A percentile compares a stretch with the other conserved stretches of the same genome.
phyloP scores from a whole-genome alignment of 352 stramenopile genomes.

The Globisporangium takayamanum region DNA sequence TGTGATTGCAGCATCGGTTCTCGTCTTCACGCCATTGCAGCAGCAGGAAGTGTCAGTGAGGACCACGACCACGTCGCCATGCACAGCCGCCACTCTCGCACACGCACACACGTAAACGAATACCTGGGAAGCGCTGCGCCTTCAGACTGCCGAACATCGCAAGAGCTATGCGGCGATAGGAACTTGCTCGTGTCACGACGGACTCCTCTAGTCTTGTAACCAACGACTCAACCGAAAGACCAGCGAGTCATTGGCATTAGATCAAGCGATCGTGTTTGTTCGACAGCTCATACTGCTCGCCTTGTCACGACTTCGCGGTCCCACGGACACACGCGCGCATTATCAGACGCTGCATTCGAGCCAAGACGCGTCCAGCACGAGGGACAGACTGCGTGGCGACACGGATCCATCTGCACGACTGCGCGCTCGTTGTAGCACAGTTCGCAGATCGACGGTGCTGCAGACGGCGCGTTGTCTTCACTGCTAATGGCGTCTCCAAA shows the following conservation, averaged over 20 bases:
- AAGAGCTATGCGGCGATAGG: too few species aligned
- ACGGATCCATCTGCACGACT: slow-evolving; percentile 52
- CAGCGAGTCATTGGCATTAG: too few species aligned
- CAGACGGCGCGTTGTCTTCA: slow-evolving; percentile 5
- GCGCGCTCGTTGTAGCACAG: slow-evolving; percentile 39
- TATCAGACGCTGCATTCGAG: neutral
- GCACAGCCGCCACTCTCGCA: neutral
- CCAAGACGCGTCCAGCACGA: slow-evolving; percentile 23
- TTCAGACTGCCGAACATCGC: slow-evolving; percentile 12
- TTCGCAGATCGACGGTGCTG: slow-evolving; percentile 21
- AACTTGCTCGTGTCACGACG: too few species aligned
- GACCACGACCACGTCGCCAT: neutral
- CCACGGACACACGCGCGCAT: slow-evolving; percentile 42
- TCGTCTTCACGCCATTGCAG: slow-evolving; percentile 4
- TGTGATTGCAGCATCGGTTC: slow-evolving; percentile 7
- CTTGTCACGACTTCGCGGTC: slow-evolving; percentile 49
- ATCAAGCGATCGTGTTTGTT: neutral
- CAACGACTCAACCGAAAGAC: neutral
- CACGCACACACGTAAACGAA: neutral
- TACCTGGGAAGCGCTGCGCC: slow-evolving; percentile 11
- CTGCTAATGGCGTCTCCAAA: neutral
- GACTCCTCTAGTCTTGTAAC: neutral
- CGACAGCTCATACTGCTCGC: slow-evolving; percentile 13
- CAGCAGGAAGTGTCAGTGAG: neutral
- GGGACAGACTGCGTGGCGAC: slow-evolving; percentile 40